A percentile compares a stretch with the other conserved stretches of the same genome.
Evolutionary conservation across 2,329 filamentous ascomycete species (phyloP).

Genomic region (Neonectria ditissima): DNA sequence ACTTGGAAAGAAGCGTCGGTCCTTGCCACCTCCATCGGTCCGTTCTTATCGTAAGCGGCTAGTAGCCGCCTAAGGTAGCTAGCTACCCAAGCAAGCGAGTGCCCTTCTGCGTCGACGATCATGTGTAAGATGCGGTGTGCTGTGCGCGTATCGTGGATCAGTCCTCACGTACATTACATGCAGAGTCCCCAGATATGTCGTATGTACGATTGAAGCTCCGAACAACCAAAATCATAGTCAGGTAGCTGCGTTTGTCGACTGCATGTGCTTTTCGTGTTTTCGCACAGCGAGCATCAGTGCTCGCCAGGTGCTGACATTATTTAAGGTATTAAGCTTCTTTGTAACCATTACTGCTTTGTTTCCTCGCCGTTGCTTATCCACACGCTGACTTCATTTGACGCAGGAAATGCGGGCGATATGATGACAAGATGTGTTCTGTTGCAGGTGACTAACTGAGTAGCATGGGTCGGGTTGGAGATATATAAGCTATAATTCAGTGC

Average conservation of each 20-base stretch:
- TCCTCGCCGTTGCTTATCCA: neutral
- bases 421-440: neutral
- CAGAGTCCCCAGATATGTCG: too few species aligned
- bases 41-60: neutral
- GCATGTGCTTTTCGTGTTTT: too few species aligned
- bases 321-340: constrained; percentile 8
- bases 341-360: neutral
- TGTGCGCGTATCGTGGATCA: too few species aligned
- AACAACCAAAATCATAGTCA: too few species aligned
- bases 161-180: too few species aligned
- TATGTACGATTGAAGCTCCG: too few species aligned
- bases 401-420: neutral
- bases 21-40: constrained; percentile 2
- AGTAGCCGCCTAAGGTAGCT: neutral
- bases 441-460: too few species aligned
- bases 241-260: too few species aligned
- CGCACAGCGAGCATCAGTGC: neutral
- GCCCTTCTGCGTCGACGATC: neutral
- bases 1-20: neutral
- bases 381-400: neutral
- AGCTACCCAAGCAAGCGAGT: neutral
- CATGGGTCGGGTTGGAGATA: too few species aligned
- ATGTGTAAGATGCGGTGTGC: neutral
- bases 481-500: neutral
- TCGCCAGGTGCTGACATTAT: neutral